Base-by-base conservation (phyloP, 305 asterid genomes). In the Lippia alba region DNA sequence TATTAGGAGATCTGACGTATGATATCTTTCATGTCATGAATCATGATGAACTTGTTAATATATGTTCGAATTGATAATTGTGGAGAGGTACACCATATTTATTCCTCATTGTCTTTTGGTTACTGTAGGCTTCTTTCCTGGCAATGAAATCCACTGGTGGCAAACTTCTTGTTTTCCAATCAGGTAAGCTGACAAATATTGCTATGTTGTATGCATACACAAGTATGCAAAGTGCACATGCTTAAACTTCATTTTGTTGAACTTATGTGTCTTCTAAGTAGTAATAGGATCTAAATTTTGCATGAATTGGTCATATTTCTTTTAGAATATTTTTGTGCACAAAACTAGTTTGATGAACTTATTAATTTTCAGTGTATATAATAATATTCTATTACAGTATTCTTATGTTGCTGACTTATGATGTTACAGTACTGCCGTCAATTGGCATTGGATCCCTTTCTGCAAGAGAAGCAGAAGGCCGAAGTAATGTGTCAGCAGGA, bases 81-180 rank as follows among this genome's bases (percentile, higher is more conserved):
- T 30, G 54, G 56, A 71, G 60, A 53, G 64, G 32, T 24, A 41
- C 12, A 5, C 71, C 69, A 72, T 57, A 56, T 41, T 67, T 10
- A 45, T 48, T 48, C 33, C 69, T 71, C 54, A 17, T 65, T 69
- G 8, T 74, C 58, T 75, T 75, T 70, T 60, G 76, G 61, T 69
- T 77, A 9, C 79, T 57, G 68, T 71, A 95, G 99, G 99, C 99
- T 73, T 96, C 98, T 74, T 95, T 87, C 87, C 76, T 92, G 94
- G 97, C 99, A n/a, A 83, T 95, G 96, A 91, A 92, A 88, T 82
- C 88, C 75, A 86, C 98, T 69, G 99, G 99, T 15, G 99, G 99
- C 66, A 95, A 92, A 76, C 96, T 95, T 80, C 94, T 95, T 64
- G 98, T 89, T 65, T 95, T 95, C 80, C 98, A 89, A 76, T 95